Base-by-base conservation (phyloP, 2,329 filamentous ascomycete species). In the Coleophoma cylindrospora region DNA sequence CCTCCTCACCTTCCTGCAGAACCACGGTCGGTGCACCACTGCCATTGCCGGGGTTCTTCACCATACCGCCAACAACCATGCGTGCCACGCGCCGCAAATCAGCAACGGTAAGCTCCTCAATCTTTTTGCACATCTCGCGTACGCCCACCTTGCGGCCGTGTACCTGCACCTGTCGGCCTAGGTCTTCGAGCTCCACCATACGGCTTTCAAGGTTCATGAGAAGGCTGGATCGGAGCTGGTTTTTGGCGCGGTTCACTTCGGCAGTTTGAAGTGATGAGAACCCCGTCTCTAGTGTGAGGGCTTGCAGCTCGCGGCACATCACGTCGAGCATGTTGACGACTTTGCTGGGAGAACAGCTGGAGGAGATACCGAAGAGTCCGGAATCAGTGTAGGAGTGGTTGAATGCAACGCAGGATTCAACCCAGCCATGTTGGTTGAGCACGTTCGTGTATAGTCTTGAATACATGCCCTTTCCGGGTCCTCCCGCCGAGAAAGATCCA, bases 401-500 rank as follows among this genome's bases (percentile, higher is more conserved):
- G 76, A 97, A 97, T 32, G 92, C 87, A 47, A 95, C 79, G 72
- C 94, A 97, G 53, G 84, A 91, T 72, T 99, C 94, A 22, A 99
- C 90, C 92, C 92, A 99, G 60, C 88, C 90, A 72, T 96, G 86
- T 71, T 97, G 91, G 74, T 99, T 99, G 47, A 99, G 81, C 0
- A 97, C 92, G 67, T 96, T 96, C 56, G 91, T 97, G 76, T 96
- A 99, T 9, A 99, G 81, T 12, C 94, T 87, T 36, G 89, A 95
- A 76, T 97, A 97, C 94, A 99, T 99, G 68, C 94, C 94, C 75
- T 99, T 99, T 48, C 94, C 94, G 4, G 94, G 94, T 0, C 94
- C 94, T 61, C 94, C 94, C 48, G 94, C 94, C 14, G 89, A 95
- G 74, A 99, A 99, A 50, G 91, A 96, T 21, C 94, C 94, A 45